Conservation (phyloP, 202 grass and related monocot genomes). For the Panicum virgatum region DNA sequence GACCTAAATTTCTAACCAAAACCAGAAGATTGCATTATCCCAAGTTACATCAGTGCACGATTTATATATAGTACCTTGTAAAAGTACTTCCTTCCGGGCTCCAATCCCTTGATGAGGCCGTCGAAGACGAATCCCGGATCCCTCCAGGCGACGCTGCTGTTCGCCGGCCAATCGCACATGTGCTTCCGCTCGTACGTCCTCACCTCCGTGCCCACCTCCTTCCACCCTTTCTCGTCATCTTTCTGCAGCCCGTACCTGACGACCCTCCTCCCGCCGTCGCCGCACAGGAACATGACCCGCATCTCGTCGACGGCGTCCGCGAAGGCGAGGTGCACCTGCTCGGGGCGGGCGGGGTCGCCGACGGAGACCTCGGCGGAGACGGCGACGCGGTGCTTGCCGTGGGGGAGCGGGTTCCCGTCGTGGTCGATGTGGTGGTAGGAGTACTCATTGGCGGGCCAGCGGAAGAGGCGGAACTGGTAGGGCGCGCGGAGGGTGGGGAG, state of each 20-base stretch:
- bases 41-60: neutral
- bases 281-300: conserved; percentile 82
- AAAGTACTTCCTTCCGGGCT: conserved; percentile 69
- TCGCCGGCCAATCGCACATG: conserved; percentile 82
- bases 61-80: conserved; percentile 66
- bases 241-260: conserved; percentile 66
- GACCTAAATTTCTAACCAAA: neutral
- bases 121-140: conserved; percentile 96
- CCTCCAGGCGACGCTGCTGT: conserved; percentile 74
- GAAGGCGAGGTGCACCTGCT: conserved; percentile 88
- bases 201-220: conserved; percentile 57
- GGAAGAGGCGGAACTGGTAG: conserved; percentile 89
- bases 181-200: conserved; percentile 80
- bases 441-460: conserved; percentile 74
- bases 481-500: conserved; percentile 72
- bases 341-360: conserved; percentile 34
- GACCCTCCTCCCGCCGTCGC: conserved; percentile 52
- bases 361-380: conserved; percentile 56
- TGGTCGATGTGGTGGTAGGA: conserved; percentile 72
- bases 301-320: conserved; percentile 75
- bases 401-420: conserved; percentile 73
- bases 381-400: conserved; percentile 60
- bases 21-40: neutral
- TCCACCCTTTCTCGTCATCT: conserved; percentile 30
- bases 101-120: conserved; percentile 73